Conservation (phyloP, 208 protist species). For the Acanthamoeba rhysodes region DNA sequence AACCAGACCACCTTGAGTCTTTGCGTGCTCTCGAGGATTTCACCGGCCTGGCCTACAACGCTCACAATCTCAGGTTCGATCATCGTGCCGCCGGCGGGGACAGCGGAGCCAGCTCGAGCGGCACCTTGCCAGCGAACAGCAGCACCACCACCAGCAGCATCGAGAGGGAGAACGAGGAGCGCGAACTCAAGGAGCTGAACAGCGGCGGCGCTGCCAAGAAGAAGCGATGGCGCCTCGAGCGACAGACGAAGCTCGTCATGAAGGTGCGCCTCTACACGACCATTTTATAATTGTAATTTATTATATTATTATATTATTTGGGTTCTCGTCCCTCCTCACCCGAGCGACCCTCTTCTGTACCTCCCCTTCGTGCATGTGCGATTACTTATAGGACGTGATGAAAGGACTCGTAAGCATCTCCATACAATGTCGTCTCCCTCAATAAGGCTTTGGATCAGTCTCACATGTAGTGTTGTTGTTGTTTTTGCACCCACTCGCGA, state of each 20-base stretch:
- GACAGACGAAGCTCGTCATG: constrained; percentile 22
- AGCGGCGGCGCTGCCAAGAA: constrained; percentile 20
- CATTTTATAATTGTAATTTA: neutral
- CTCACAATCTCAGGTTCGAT: constrained; percentile 20
- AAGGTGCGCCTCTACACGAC: neutral
- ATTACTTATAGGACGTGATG: constrained; percentile 19
- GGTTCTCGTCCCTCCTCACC: neutral
- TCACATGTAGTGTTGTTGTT: neutral
- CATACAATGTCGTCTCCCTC: neutral
- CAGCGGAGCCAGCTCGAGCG: neutral
- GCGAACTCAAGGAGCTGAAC: constrained; percentile 40
- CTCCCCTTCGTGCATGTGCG: neutral
- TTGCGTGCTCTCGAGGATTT: neutral
- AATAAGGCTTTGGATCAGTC: too few species aligned
- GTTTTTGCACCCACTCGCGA: neutral
- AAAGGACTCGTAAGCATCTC: constrained; percentile 45
- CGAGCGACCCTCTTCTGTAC: neutral
- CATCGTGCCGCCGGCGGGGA: neutral
- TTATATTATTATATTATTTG: neutral
- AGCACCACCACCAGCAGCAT: neutral
- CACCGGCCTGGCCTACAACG: neutral
- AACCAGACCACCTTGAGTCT: neutral
- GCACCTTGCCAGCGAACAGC: neutral
- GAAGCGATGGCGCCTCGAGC: constrained; percentile 24
- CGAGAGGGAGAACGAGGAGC: neutral